Evolutionary conservation across 352 stramenopile species (phyloP), one percentile per base, ranked within the genome.

Genomic region (Phytophthora pluvialis): DNA sequence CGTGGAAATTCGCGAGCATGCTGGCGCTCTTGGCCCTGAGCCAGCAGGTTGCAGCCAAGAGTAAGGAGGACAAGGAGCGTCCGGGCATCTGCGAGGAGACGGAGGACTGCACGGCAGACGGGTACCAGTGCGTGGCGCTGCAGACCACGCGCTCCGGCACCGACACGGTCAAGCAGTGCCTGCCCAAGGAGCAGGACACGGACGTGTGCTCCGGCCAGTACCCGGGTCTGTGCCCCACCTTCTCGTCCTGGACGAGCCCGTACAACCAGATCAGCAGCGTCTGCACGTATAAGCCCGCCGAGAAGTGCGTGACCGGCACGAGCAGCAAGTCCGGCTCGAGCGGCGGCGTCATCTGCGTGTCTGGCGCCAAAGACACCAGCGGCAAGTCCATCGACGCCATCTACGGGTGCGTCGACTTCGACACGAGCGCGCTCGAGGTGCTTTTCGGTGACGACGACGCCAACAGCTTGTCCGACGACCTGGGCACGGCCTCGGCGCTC

Each of bases 231-330:
- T 91, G 84, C 55, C 82, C 84, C 12, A 86, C 77, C 35, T 91
- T 93, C 64, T 78, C 79, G 60, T 88, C 80, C 12, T 91, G 82
- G 84, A 57, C 43, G 57, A 71, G 72, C 46, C 77, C 80, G 38
- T 91, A 90, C 73, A 89, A 89, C 67, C 67, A 80, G 50, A 89
- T 93, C 71, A 88, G 80, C 70, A 89, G 82, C 42, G 79, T 91
- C 25, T 93, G 84, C 65, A 89, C 82, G 21, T 91, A 89, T 76
- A 89, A 82, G 21, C 78, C 83, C 8, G 84, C 78, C 3, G 81
- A 88, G 44, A 81, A 93, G 60, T 93, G 84, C 32, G 73, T 80
- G 8, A 72, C 54, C 45, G 63, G 79, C 29, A 81, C 65, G 36
- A 61, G 72, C 35, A 88, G 63, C 55, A 75, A 73, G 60, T 77